Conservation (phyloP, 2,329 filamentous ascomycete species). For the Pleomassaria siparia region DNA sequence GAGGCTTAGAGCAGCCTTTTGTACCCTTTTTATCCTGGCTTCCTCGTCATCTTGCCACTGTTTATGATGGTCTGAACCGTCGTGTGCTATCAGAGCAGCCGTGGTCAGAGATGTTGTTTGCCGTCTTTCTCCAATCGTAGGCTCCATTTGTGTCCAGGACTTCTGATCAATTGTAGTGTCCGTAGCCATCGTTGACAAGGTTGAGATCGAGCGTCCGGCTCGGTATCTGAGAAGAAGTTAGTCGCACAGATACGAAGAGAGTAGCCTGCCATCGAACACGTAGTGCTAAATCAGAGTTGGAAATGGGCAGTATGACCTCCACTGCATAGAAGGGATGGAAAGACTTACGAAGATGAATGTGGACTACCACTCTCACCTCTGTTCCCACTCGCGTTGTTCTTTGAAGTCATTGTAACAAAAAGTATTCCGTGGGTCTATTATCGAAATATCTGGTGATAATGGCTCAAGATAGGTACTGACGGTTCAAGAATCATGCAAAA, state of each 20-base stretch:
- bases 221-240: background rate
- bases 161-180: background rate
- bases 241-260: background rate
- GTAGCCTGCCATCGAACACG: background rate
- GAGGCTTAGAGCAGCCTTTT: conserved; percentile 4
- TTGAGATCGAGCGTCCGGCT: background rate
- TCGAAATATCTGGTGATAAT: background rate
- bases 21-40: background rate
- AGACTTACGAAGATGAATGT: background rate
- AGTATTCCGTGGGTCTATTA: background rate
- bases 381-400: background rate
- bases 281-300: background rate
- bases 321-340: background rate
- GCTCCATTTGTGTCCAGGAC: background rate
- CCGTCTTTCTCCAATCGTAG: background rate
- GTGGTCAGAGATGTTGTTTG: background rate
- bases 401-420: background rate
- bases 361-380: background rate
- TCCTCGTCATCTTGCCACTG: background rate
- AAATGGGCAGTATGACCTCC: background rate
- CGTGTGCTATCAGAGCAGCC: background rate
- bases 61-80: background rate
- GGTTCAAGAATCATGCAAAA: too few species aligned
- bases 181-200: background rate
- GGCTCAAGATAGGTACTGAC: background rate